Evolutionary conservation across 768 basidiomycete species (phyloP), one percentile per base, ranked within the genome.

Genomic region (Leucocoprinus sp.): DNA sequence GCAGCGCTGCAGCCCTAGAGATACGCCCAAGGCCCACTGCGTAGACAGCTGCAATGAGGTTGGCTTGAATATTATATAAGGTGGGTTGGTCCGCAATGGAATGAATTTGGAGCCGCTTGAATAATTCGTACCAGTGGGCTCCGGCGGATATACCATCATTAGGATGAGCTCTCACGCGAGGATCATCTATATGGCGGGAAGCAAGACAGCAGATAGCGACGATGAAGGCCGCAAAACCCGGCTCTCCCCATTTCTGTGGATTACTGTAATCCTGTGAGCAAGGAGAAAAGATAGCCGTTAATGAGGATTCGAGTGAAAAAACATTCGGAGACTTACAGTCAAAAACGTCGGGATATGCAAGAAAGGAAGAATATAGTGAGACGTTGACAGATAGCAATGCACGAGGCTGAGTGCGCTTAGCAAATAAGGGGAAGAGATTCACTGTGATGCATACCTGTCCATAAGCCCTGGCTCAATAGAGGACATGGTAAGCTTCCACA

Each of bases 231-330:
- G 87, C 90, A 57, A 96, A 96, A 7, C 93, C 93, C 6, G 93
- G 89, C 63, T 93, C 91, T 40, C 84, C 88, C 92, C 93, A 95
- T 70, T 93, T 93, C 63, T 80, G 78, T 41, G 93, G 93, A 53
- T 92, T 88, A 33, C 88, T 89, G 59, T 96, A 96, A 63, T 96
- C 92, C 84, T 88, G 45, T 42, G 36, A 28, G 33, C 45, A 45
- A 26, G 48, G 17, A 26, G 15, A 17, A 37, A 31, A 17, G 21
- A 28, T 11, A 19, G 8, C n/a, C 45, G 60, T 67, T 56, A 47
- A 42, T 21, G 45, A 48, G 42, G 42, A 42, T 36, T 8, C 26
- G 44, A 18, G 43, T 39, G 28, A 52, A 42, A 39, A 42, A 38
- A 27, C 26, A 40, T 28, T 23, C 34, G 23, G 31, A 46, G 27